phyloP scores from a whole-genome alignment of 2,329 filamentous ascomycete genomes.

The Aspergillus caelatus region DNA sequence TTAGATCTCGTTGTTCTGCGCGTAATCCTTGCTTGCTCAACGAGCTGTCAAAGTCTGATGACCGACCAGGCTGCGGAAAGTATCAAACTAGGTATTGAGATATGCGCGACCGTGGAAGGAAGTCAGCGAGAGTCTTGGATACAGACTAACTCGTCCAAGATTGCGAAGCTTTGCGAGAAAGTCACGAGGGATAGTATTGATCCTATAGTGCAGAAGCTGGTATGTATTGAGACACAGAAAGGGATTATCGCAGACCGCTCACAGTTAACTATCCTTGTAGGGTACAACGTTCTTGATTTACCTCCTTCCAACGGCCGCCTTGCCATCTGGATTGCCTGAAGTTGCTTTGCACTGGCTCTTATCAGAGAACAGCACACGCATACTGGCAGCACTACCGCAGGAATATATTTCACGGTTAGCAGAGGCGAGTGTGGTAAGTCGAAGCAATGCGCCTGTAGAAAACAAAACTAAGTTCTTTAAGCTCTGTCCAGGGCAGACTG shows the following conservation, averaged over 20 bases:
- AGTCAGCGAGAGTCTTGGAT: constrained; percentile 40
- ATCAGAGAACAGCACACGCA: constrained; percentile 25
- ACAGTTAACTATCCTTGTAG: constrained; percentile 22
- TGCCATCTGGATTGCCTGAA: constrained; percentile 31
- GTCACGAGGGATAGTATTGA: constrained; percentile 32
- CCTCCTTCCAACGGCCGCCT: constrained; percentile 25
- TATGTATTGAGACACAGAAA: constrained; percentile 20
- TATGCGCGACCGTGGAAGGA: constrained; percentile 37
- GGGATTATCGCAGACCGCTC: neutral
- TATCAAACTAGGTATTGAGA: constrained; percentile 39
- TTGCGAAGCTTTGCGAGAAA: constrained; percentile 44
- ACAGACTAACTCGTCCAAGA: constrained; percentile 33
- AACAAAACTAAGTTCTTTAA: constrained; percentile 19
- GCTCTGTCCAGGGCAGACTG: constrained; percentile 24
- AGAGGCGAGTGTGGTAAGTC: constrained; percentile 43
- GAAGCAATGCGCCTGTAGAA: neutral
- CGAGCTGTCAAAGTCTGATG: constrained; percentile 33
- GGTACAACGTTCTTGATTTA: constrained; percentile 35
- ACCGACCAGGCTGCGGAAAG: constrained; percentile 35
- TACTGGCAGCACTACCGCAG: constrained; percentile 26
- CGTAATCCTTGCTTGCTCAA: constrained; percentile 44
- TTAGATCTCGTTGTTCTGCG: constrained; percentile 45
- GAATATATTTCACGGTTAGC: constrained; percentile 32
- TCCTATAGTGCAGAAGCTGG: constrained; percentile 36
- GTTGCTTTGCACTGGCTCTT: constrained; percentile 29